Percentiles rank a stretch among this genome's conserved stretches.
Evolutionary conservation across 2,329 filamentous ascomycete genomes (phyloP).

Genomic region (Diaporthe sp.): DNA sequence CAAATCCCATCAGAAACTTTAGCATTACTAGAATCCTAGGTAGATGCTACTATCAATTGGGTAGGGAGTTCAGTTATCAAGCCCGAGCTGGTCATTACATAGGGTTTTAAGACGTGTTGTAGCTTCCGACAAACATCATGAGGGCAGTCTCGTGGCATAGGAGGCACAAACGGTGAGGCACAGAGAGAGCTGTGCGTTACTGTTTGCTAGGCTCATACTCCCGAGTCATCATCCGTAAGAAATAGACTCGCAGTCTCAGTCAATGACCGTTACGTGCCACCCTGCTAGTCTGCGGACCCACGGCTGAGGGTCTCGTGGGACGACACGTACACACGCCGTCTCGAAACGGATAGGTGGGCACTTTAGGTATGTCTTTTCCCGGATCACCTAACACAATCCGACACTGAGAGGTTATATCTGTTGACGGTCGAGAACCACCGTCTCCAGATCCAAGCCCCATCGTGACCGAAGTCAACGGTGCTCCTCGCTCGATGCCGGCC

Average conservation of each 20-base stretch:
- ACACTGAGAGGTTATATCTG: neutral
- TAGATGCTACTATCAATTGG: neutral
- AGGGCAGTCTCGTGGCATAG: neutral
- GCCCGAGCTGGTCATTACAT: neutral
- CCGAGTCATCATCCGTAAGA: neutral
- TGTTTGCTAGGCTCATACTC: no score
- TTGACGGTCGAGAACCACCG: neutral
- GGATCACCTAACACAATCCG: neutral
- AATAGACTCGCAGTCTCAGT: neutral
- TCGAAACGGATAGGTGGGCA: neutral
- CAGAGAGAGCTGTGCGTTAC: neutral
- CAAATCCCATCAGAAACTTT: neutral
- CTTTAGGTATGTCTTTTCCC: neutral
- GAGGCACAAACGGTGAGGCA: neutral
- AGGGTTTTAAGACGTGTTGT: no score
- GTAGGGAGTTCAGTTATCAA: neutral
- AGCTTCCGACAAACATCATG: neutral
- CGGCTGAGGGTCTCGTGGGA: neutral
- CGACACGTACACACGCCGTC: neutral
- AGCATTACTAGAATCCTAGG: neutral
- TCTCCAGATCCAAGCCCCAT: neutral
- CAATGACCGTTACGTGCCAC: neutral
- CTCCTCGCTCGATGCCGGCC: neutral
- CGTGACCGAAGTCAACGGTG: neutral
- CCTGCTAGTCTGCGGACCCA: neutral